A percentile compares a stretch with the other conserved stretches of the same genome.
Conservation (phyloP, 208 protist species). For the Wallacemonas rigidus region DNA sequence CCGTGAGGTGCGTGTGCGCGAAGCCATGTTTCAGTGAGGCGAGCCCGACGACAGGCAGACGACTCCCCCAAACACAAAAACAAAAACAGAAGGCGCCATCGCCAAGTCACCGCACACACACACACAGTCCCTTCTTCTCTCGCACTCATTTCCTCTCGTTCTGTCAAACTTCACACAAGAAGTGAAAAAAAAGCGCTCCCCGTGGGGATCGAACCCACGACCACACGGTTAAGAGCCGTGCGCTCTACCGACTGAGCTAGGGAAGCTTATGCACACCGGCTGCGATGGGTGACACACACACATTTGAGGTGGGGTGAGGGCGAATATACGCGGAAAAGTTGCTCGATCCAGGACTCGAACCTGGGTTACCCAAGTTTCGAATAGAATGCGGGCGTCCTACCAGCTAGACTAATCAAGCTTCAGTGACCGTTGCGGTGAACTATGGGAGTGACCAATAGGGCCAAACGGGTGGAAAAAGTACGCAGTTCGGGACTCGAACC, state of each 20-base stretch:
- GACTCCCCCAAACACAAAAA: too few relatives aligned
- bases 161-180: not conserved
- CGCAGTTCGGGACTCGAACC: slow-evolving; percentile 88
- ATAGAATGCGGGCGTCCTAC: slow-evolving; percentile 10
- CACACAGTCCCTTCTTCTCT: slow-evolving; percentile 3
- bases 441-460: not conserved
- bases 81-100: too few relatives aligned
- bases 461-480: slow-evolving; percentile 68
- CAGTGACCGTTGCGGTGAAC: slow-evolving; percentile 20
- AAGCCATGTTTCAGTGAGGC: too few relatives aligned
- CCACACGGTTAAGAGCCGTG: slow-evolving; percentile 97
- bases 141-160: slow-evolving; percentile 13
- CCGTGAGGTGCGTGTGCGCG: too few relatives aligned
- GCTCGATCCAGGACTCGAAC: slow-evolving; percentile 11
- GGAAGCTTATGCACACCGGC: too few relatives aligned
- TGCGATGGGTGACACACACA: too few relatives aligned
- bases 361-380: slow-evolving; percentile 10
- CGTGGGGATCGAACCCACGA: slow-evolving; percentile 97
- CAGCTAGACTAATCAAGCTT: slow-evolving; percentile 34
- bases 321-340: too few relatives aligned
- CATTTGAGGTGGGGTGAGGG: too few relatives aligned
- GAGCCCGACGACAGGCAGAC: slow-evolving; percentile 38
- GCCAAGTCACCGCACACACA: too few relatives aligned
- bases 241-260: slow-evolving; percentile 98
- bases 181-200: slow-evolving; percentile 47